phyloP scores from a whole-genome alignment of 805 yeast genomes.

The Danielozyma ontarioensis region DNA sequence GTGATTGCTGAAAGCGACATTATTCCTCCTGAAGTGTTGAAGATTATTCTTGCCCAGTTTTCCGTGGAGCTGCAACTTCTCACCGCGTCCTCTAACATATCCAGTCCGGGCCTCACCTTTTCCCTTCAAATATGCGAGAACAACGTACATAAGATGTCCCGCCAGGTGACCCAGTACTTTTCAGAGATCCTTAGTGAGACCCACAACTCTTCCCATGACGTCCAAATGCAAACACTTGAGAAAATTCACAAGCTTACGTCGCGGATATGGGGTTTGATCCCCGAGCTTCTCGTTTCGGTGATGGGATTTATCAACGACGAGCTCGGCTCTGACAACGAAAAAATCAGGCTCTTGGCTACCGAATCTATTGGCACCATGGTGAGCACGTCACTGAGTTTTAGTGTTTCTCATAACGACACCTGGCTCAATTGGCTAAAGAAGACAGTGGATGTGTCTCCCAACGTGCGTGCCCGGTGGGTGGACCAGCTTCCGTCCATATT shows the following conservation, averaged over 20 bases:
- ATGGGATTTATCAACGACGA: constrained; percentile 80
- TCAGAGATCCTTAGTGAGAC: constrained; percentile 67
- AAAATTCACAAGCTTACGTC: constrained; percentile 60
- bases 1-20: constrained; percentile 65
- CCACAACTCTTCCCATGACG: constrained; percentile 10
- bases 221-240: constrained; percentile 23
- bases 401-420: constrained; percentile 50
- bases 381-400: constrained; percentile 47
- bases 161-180: constrained; percentile 72
- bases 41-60: constrained; percentile 62
- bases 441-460: constrained; percentile 59
- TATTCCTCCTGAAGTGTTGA: constrained; percentile 56
- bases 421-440: constrained; percentile 74
- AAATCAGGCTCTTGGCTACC: constrained; percentile 63
- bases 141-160: constrained; percentile 67
- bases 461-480: constrained; percentile 68
- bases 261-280: constrained; percentile 73
- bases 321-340: constrained; percentile 62
- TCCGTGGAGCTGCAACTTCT: constrained; percentile 18
- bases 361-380: constrained; percentile 67
- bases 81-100: constrained; percentile 18
- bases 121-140: constrained; percentile 63
- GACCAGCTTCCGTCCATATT: constrained; percentile 50
- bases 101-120: constrained; percentile 60
- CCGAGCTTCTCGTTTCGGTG: constrained; percentile 67